Percentiles rank a stretch among this genome's conserved stretches.
These are phyloP conservation scores for Cupressus sempervirens DNA, from an alignment of 75 land plant species.

Conservation along the genomic window DNA sequence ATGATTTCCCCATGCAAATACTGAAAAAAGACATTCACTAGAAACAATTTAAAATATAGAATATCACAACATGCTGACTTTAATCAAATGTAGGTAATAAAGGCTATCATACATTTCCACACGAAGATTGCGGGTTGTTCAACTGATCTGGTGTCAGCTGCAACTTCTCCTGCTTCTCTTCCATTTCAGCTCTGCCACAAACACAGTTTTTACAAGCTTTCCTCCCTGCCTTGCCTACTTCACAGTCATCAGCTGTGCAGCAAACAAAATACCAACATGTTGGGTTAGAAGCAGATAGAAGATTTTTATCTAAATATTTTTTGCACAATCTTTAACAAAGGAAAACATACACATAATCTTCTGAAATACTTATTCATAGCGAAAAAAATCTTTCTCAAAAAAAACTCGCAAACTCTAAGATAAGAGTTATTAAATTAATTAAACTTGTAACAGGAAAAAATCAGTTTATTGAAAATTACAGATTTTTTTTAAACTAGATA, in stretches of 20 bases:
- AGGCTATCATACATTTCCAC: constrained; percentile 75
- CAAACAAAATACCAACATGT: neutral
- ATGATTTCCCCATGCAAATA: neutral
- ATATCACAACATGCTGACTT: neutral
- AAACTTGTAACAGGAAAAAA: too few species aligned
- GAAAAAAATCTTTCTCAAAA: too few species aligned
- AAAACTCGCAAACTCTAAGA: too few species aligned
- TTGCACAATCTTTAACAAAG: neutral
- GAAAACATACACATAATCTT: neutral
- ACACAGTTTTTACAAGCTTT: constrained; percentile 99
- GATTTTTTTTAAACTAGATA: too few species aligned
- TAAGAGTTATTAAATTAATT: too few species aligned
- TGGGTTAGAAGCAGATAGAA: neutral
- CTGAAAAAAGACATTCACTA: neutral
- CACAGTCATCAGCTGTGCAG: constrained; percentile 77
- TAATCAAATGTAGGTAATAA: neutral
- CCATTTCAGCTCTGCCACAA: constrained; percentile 96
- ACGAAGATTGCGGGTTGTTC: constrained; percentile 79
- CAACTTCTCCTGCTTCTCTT: constrained; percentile 57
- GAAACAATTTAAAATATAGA: neutral
- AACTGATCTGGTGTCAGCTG: constrained; percentile 60
- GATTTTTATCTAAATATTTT: neutral
- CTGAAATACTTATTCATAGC: neutral
- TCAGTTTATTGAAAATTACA: too few species aligned
- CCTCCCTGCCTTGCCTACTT: constrained; percentile 64